Conservation (phyloP, 1,284 basidiomycete species). For the Vanrija sp. region DNA sequence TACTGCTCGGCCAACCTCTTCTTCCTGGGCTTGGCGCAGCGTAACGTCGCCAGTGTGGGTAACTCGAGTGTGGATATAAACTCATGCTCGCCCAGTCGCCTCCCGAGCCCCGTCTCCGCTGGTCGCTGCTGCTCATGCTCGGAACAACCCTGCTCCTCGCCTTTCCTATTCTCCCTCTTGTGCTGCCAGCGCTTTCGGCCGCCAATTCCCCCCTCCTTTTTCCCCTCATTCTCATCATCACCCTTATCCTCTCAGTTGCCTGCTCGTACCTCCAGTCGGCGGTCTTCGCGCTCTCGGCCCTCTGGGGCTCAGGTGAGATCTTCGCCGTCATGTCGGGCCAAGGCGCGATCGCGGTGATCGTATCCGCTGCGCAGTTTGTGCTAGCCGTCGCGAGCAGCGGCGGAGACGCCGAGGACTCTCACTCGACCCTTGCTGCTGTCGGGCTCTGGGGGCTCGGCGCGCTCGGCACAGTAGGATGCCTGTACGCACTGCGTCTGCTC, state of each 20-base stretch:
- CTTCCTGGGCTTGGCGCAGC: conserved; percentile 46
- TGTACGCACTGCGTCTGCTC: conserved; percentile 29
- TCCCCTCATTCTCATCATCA: conserved; percentile 27
- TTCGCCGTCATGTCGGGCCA: conserved; percentile 49
- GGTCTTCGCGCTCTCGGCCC: conserved; percentile 39
- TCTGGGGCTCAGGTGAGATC: conserved; percentile 40
- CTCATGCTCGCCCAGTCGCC: conserved; percentile 25
- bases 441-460: conserved; percentile 41
- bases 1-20: conserved; percentile 47
- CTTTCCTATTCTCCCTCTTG: conserved; percentile 38
- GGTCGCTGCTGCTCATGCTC: conserved; percentile 36
- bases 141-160: conserved; percentile 27
- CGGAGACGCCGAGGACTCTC: conserved; percentile 1
- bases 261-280: conserved; percentile 46
- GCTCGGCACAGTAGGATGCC: conserved; percentile 25
- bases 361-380: conserved; percentile 40
- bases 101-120: conserved; percentile 32
- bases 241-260: conserved; percentile 34
- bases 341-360: conserved; percentile 47
- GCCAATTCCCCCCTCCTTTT: conserved; percentile 29
- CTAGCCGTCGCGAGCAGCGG: conserved; percentile 33
- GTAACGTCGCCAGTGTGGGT: conserved; percentile 35
- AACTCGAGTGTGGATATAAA: conserved; percentile 1
- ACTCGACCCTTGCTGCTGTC: conserved; percentile 28
- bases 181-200: conserved; percentile 30